Base-by-base conservation (phyloP, 805 yeast genomes). In the Cyberlindnera suaveolens region DNA sequence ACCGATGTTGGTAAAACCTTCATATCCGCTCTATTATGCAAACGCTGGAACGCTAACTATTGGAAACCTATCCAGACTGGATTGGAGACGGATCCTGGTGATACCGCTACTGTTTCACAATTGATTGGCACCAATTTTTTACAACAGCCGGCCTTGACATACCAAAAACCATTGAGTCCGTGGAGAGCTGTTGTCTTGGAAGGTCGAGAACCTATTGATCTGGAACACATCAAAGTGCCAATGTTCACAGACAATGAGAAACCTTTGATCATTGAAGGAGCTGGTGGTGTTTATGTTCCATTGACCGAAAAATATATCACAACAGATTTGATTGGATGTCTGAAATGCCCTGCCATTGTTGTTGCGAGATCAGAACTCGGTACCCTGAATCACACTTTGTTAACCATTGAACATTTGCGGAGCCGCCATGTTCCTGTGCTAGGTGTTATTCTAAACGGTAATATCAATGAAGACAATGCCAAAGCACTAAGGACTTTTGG, bases 51-150 rank as follows among this genome's bases (percentile, higher is more conserved):
- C 14, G 54, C 59, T 3, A 47, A 53, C 19, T 61, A 61, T 42
- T 61, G 65, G 65, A 60, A 61, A 44, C 64, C 64, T 2, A 44
- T 58, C 5, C 63, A 61, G 42, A 61, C 65, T 4, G 65, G 64
- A 1, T 44, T 57, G 18, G 58, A 58, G 14, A 38, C 52, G 23
- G 64, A 58, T 37, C 38, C 16, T 4, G 64, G 61, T 23, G 65
- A 61, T 41, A 53, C 62, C 5, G 29, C 30, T 13, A 50, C 58
- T 3, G 52, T 56, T 4, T 26, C 17, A 17, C 14, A 34, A 3
- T 39, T 48, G 13, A 31, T 49, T 15, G 32, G 38, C 11, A 10
- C 10, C 17, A 13, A n/a, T 7, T 15, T 7, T 16, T 17, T 17
- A 15, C 40, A 43, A 15, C 31, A 41, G 13, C 62, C 62, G 15